Percentiles rank a stretch among this genome's conserved stretches.
These are phyloP conservation scores for Bacidia rubella DNA, from an alignment of 495 filamentous ascomycete species.

Conservation along the genomic window DNA sequence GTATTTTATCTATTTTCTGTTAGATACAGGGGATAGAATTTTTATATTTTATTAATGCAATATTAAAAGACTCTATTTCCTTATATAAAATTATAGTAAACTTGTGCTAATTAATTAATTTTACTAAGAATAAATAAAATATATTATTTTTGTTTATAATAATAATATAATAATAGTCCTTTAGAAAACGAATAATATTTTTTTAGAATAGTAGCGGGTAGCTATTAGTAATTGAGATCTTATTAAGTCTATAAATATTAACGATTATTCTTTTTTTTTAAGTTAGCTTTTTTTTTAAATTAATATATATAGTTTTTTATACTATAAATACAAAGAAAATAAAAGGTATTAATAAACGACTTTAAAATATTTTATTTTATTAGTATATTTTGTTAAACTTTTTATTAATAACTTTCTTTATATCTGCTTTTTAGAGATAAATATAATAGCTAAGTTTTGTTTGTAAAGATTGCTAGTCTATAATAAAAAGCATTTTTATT, in stretches of 20 bases:
- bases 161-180: constrained; percentile 3
- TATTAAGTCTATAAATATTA: constrained; percentile 3
- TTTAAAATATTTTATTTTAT: constrained; percentile 5
- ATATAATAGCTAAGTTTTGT: neutral
- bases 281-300: neutral
- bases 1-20: neutral
- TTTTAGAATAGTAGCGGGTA: neutral
- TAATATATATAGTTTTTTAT: neutral
- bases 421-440: neutral
- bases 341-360: neutral
- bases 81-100: neutral
- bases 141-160: neutral
- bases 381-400: constrained; percentile 11
- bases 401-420: constrained; percentile 11
- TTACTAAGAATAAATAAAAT: neutral
- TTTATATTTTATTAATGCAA: neutral
- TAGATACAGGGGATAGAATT: neutral
- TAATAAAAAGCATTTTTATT: neutral
- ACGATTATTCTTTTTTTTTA: neutral
- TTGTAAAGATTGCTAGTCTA: neutral
- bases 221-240: constrained; percentile 4
- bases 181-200: constrained; percentile 5
- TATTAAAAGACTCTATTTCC: neutral
- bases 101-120: neutral
- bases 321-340: constrained; percentile 11